phyloP scores from a whole-genome alignment of 768 basidiomycete genomes.

The Amanita pseudoporphyria region DNA sequence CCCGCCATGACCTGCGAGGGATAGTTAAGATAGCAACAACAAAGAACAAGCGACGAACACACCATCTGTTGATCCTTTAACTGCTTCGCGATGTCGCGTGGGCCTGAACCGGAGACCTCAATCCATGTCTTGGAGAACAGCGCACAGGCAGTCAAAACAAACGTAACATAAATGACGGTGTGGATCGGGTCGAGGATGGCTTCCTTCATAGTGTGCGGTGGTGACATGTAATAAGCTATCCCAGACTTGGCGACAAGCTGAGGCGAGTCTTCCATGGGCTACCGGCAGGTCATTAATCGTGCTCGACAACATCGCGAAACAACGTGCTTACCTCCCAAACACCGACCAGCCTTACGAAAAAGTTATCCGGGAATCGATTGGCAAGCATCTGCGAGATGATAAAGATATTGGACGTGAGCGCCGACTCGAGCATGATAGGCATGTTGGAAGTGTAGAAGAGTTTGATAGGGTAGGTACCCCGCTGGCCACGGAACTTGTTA shows the following conservation, averaged over 20 bases:
- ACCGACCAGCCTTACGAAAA: slow-evolving; percentile 84
- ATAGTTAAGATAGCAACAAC: slow-evolving; percentile 1
- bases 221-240: slow-evolving; percentile 96
- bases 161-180: slow-evolving; percentile 81
- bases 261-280: slow-evolving; percentile 92
- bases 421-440: slow-evolving; percentile 99
- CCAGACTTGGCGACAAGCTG: slow-evolving; percentile 88
- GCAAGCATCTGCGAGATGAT: slow-evolving; percentile 96
- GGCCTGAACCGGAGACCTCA: slow-evolving; percentile 93
- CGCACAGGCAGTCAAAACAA: slow-evolving; percentile 91
- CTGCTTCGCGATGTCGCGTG: slow-evolving; percentile 94
- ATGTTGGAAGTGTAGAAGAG: slow-evolving; percentile 99
- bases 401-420: slow-evolving; percentile 89
- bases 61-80: slow-evolving; percentile 98
- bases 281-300: not conserved
- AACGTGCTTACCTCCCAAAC: slow-evolving; percentile 84
- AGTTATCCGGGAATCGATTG: slow-evolving; percentile 81
- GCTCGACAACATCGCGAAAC: not conserved
- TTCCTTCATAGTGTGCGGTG: slow-evolving; percentile 84
- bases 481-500: slow-evolving; percentile 93
- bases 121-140: slow-evolving; percentile 99
- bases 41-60: slow-evolving; percentile 9
- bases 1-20: slow-evolving; percentile 60
- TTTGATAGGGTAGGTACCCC: slow-evolving; percentile 93
- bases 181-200: slow-evolving; percentile 91